A percentile compares a stretch with the other conserved stretches of the same genome.
These are phyloP conservation scores for Singerocomus inundabilis DNA, from an alignment of 1,284 basidiomycete genomes.

Conservation along the genomic window DNA sequence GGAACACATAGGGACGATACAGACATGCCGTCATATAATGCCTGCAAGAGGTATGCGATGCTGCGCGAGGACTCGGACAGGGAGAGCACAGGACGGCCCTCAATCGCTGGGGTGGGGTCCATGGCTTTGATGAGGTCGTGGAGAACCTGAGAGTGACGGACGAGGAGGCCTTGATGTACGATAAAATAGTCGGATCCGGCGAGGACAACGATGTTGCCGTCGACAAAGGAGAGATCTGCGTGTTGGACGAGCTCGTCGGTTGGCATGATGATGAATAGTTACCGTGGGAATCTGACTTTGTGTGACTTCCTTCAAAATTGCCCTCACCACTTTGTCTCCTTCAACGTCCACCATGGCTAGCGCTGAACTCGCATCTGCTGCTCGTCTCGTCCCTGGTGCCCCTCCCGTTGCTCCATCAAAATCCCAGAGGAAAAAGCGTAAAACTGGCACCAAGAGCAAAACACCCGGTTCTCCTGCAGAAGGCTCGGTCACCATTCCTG, in stretches of 20 bases:
- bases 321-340: slow-evolving; percentile 2
- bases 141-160: slow-evolving; percentile 56
- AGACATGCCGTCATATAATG: slow-evolving; percentile 63
- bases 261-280: slow-evolving; percentile 13
- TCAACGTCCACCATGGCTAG: slow-evolving; percentile 32
- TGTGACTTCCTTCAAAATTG: slow-evolving; percentile 17
- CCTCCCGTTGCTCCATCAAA: slow-evolving; percentile 58
- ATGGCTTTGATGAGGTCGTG: slow-evolving; percentile 36
- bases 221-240: slow-evolving; percentile 58
- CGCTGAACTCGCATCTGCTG: slow-evolving; percentile 41
- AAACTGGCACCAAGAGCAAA: slow-evolving; percentile 44
- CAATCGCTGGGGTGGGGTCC: slow-evolving; percentile 37
- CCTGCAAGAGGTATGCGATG: slow-evolving; percentile 52
- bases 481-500: slow-evolving; percentile 42
- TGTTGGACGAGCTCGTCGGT: slow-evolving; percentile 37
- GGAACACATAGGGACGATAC: slow-evolving; percentile 16
- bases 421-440: slow-evolving; percentile 69
- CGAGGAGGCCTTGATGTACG: slow-evolving; percentile 64
- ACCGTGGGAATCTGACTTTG: slow-evolving; percentile 23
- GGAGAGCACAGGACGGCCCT: slow-evolving; percentile 53
- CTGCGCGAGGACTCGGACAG: slow-evolving; percentile 53
- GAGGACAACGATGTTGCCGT: slow-evolving; percentile 64
- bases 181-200: slow-evolving; percentile 58
- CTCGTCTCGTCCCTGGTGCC: slow-evolving; percentile 71
- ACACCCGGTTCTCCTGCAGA: slow-evolving; percentile 38